Percentiles rank a stretch among this genome's conserved stretches.
phyloP scores from a whole-genome alignment of 2,329 filamentous ascomycete species.

The Aureobasidium subglaciale region DNA sequence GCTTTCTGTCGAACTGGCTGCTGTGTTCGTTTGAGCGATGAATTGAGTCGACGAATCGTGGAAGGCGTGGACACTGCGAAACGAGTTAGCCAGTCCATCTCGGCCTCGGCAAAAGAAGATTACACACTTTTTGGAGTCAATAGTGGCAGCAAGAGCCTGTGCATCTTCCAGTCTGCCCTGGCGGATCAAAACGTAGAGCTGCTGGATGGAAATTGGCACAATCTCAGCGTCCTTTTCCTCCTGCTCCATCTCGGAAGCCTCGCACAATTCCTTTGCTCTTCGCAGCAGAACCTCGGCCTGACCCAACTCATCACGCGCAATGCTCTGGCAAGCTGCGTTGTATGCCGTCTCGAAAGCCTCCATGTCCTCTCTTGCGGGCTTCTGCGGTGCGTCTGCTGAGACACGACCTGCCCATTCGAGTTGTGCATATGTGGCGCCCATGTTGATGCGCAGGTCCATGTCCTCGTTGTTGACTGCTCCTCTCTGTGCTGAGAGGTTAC shows the following conservation, averaged over 20 bases:
- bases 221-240: constrained; percentile 70
- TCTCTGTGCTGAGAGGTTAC: constrained; percentile 44
- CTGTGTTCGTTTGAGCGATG: constrained; percentile 60
- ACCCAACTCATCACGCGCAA: constrained; percentile 60
- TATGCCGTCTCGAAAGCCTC: constrained; percentile 77
- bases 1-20: constrained; percentile 40
- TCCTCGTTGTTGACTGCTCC: constrained; percentile 52
- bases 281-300: constrained; percentile 62
- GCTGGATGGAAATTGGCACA: constrained; percentile 68
- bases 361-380: constrained; percentile 53
- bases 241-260: constrained; percentile 51
- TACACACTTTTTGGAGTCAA: constrained; percentile 57
- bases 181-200: constrained; percentile 63
- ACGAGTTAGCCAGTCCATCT: background rate
- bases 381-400: constrained; percentile 43
- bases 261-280: constrained; percentile 63
- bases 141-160: constrained; percentile 52
- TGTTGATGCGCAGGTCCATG: constrained; percentile 70
- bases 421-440: constrained; percentile 65
- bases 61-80: constrained; percentile 56
- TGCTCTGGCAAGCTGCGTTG: constrained; percentile 67
- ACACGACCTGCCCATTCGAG: constrained; percentile 59
- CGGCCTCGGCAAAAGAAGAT: background rate
- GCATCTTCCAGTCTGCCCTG: constrained; percentile 62
- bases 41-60: constrained; percentile 59